Conservation (phyloP, 768 basidiomycete genomes). For the Solioccasus polychromus region DNA sequence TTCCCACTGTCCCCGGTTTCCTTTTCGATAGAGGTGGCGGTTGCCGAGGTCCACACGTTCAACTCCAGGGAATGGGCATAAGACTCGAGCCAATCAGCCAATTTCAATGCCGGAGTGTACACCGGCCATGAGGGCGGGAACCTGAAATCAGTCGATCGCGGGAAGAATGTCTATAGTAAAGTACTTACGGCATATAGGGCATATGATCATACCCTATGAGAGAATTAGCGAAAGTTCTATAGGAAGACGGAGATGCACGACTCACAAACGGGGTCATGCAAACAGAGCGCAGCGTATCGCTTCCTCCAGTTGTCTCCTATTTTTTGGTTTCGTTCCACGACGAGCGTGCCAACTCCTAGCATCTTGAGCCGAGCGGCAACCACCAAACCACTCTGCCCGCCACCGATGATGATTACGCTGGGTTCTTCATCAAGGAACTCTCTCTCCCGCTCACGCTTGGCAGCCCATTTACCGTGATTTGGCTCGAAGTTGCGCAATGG, state of each 20-base stretch:
- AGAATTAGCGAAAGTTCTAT: neutral
- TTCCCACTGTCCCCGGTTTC: conserved; percentile 31
- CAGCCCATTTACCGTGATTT: conserved; percentile 31
- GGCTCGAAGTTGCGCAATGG: conserved; percentile 41
- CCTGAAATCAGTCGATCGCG: conserved; percentile 24
- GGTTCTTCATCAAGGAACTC: conserved; percentile 43
- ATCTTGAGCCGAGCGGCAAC: conserved; percentile 53
- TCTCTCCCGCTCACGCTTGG: conserved; percentile 24
- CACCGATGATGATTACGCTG: conserved; percentile 49
- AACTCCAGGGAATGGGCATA: conserved; percentile 61
- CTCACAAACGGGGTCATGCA: conserved; percentile 34
- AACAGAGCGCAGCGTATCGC: conserved; percentile 26
- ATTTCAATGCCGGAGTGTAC: conserved; percentile 50
- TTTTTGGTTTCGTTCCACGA: conserved; percentile 25
- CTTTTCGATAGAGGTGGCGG: conserved; percentile 24
- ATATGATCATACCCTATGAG: conserved; percentile 45
- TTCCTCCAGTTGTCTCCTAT: conserved; percentile 34
- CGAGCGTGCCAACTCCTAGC: conserved; percentile 17
- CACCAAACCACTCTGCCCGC: conserved; percentile 53
- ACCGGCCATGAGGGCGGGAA: conserved; percentile 62
- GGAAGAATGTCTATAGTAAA: neutral
- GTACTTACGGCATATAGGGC: conserved; percentile 52
- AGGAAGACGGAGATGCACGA: neutral
- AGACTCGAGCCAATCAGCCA: conserved; percentile 67
- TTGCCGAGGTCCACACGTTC: conserved; percentile 59